These are phyloP conservation scores for Acer campestre DNA, from an alignment of 345 rosid species.

Conservation along the genomic window DNA sequence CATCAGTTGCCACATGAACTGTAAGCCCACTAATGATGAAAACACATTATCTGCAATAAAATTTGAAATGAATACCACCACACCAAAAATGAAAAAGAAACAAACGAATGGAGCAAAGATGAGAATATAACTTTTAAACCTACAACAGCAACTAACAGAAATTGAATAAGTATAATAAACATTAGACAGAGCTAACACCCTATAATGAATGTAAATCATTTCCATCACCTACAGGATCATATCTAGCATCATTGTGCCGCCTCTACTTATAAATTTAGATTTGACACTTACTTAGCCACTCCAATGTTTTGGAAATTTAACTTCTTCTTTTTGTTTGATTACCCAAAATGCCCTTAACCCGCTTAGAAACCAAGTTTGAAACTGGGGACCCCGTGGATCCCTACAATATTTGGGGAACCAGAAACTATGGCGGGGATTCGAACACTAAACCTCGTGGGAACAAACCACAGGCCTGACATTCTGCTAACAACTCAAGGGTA, in stretches of 20 bases:
- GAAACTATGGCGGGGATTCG: no score
- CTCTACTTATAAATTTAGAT: background rate
- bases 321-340: no score
- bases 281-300: background rate
- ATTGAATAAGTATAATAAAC: slow-evolving; percentile 6
- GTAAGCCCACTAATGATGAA: slow-evolving; percentile 91
- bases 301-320: background rate
- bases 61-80: slow-evolving; percentile 12
- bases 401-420: no score
- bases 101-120: background rate
- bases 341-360: no score
- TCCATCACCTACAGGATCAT: background rate
- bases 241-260: background rate
- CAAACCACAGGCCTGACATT: no score
- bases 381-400: no score
- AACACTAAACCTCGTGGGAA: no score
- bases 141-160: background rate
- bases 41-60: slow-evolving; percentile 74
- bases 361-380: no score
- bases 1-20: slow-evolving; percentile 79
- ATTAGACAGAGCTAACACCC: slow-evolving; percentile 1
- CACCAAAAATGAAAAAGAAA: background rate
- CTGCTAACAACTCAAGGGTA: no score
- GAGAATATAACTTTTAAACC: slow-evolving; percentile 9
- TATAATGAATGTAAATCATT: background rate